Conservation (phyloP, 2,329 filamentous ascomycete genomes). For the Aspergillus tamarii region DNA sequence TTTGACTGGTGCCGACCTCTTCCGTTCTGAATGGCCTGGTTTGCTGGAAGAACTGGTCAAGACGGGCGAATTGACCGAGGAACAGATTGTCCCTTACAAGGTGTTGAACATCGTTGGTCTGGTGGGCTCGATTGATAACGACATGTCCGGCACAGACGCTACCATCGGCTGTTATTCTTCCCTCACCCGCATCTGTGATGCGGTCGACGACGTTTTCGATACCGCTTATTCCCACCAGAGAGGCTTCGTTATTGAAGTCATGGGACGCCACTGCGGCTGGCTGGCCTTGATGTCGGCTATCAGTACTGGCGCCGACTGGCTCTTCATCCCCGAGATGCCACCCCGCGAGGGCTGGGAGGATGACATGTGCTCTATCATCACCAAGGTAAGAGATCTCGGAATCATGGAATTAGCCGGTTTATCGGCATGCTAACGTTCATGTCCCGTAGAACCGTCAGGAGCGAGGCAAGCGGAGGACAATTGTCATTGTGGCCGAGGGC, state of each 20-base stretch:
- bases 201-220: slow-evolving; percentile 89
- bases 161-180: slow-evolving; percentile 97
- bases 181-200: slow-evolving; percentile 86
- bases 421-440: not conserved
- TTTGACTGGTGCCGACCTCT: slow-evolving; percentile 89
- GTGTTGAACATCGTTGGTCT: slow-evolving; percentile 94
- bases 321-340: slow-evolving; percentile 95
- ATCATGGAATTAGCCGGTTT: not conserved
- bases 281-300: slow-evolving; percentile 94
- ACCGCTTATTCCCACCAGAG: slow-evolving; percentile 93
- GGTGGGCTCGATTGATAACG: slow-evolving; percentile 97
- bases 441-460: slow-evolving; percentile 12
- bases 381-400: slow-evolving; percentile 56
- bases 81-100: slow-evolving; percentile 74
- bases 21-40: slow-evolving; percentile 86
- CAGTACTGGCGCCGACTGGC: slow-evolving; percentile 89
- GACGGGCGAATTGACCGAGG: slow-evolving; percentile 68
- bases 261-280: slow-evolving; percentile 98
- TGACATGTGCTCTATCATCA: slow-evolving; percentile 79
- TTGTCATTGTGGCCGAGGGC: slow-evolving; percentile 95
- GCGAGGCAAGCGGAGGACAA: slow-evolving; percentile 92
- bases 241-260: slow-evolving; percentile 96
- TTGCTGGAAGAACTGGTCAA: slow-evolving; percentile 81
- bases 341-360: slow-evolving; percentile 83
- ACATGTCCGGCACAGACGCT: slow-evolving; percentile 92